Percentiles rank a stretch among this genome's conserved stretches.
Evolutionary conservation across 805 yeast genomes (phyloP).

Genomic region (Torulaspora indica): DNA sequence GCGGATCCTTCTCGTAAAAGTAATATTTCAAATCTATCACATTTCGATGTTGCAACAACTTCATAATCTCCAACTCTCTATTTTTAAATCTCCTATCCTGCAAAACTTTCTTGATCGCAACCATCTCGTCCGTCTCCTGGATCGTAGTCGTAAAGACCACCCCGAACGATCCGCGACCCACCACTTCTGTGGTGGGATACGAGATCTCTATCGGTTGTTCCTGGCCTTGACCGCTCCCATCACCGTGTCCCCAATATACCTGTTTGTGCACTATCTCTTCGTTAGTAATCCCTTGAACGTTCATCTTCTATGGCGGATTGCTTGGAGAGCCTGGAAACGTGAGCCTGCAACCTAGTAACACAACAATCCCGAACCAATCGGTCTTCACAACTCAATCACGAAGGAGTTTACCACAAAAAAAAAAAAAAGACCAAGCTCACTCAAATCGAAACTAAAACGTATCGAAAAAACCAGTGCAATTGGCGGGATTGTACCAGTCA

Average conservation of each 20-base stretch:
- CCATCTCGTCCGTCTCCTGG: constrained; percentile 66
- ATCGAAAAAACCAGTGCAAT: too few relatives aligned
- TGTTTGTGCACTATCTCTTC: constrained; percentile 30
- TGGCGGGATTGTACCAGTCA: too few relatives aligned
- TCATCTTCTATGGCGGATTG: constrained; percentile 9
- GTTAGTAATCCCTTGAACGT: constrained; percentile 24
- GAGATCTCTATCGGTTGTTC: constrained; percentile 15
- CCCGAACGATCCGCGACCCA: constrained; percentile 99
- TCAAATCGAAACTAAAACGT: too few relatives aligned
- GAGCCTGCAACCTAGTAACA: too few relatives aligned
- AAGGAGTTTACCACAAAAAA: too few relatives aligned
- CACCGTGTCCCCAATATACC: constrained; percentile 25
- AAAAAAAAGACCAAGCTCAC: too few relatives aligned
- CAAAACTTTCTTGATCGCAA: constrained; percentile 93
- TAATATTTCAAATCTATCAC: constrained; percentile 84
- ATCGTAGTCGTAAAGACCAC: constrained; percentile 89
- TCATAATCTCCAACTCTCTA: constrained; percentile 94
- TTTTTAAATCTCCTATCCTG: constrained; percentile 93
- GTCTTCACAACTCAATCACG: too few relatives aligned
- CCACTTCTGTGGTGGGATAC: constrained; percentile 71
- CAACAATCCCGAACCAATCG: too few relatives aligned
- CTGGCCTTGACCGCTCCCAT: constrained; percentile 4
- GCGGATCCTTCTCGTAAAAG: constrained; percentile 71
- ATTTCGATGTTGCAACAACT: constrained; percentile 76
- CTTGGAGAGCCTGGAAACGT: too few relatives aligned